Conservation (phyloP, 2,329 filamentous ascomycete species). For the Emmonsiellopsis sp. region DNA sequence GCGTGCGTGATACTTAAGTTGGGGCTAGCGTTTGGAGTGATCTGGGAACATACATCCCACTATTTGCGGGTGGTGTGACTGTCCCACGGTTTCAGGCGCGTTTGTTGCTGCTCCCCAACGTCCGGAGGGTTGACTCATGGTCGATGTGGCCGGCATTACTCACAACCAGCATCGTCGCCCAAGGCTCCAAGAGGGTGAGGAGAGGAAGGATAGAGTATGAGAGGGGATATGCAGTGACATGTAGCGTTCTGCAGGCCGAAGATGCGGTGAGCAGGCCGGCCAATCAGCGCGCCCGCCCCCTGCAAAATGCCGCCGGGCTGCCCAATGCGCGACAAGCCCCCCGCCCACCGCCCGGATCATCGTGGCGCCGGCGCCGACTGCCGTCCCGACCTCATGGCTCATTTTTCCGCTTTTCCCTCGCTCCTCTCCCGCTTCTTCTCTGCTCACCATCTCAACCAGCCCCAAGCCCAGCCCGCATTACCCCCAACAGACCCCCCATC, state of each 20-base stretch:
- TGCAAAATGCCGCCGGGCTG: not conserved
- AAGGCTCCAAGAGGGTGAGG: not conserved
- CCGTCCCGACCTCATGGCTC: slow-evolving; percentile 8
- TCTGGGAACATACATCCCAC: not conserved
- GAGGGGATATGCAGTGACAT: not conserved
- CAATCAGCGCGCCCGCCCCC: not conserved
- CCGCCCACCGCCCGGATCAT: not conserved
- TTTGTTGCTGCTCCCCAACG: not conserved
- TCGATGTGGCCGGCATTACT: not conserved
- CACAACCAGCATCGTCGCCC: not conserved
- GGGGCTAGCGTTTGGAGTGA: not conserved
- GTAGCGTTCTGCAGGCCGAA: not conserved
- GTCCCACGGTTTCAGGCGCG: not conserved
- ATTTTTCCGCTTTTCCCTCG: slow-evolving; percentile 6
- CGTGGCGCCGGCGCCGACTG: slow-evolving; percentile 9
- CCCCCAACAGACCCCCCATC: slow-evolving; percentile 16
- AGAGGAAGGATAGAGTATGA: not conserved
- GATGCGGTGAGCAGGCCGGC: slow-evolving; percentile 5
- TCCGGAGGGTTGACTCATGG: not conserved
- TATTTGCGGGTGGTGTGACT: not conserved
- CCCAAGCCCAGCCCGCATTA: slow-evolving; percentile 14
- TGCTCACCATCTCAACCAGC: slow-evolving; percentile 12
- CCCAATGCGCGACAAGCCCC: not conserved
- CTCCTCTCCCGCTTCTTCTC: slow-evolving; percentile 12
- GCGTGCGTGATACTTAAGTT: not conserved